Conservation (phyloP, 352 stramenopile genomes). For the Phytophthora rubi region DNA sequence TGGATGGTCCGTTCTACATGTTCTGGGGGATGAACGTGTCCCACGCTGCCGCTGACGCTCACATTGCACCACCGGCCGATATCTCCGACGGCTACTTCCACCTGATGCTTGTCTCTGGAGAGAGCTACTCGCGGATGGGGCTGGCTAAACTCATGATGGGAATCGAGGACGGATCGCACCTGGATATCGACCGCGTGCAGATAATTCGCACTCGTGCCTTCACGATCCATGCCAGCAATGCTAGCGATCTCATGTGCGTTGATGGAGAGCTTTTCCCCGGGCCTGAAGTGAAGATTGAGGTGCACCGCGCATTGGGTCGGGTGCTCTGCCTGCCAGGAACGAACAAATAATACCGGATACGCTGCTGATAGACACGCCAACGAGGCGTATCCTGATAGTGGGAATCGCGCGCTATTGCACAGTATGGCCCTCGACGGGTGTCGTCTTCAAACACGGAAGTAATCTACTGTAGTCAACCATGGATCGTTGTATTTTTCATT, state of each 20-base stretch:
- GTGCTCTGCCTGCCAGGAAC: constrained; percentile 41
- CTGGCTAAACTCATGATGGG: constrained; percentile 56
- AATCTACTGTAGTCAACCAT: not conserved
- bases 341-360: constrained; percentile 8
- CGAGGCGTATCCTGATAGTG: constrained; percentile 7
- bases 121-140: constrained; percentile 44
- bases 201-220: constrained; percentile 73
- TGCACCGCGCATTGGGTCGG: constrained; percentile 54
- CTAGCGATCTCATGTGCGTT: constrained; percentile 58
- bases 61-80: constrained; percentile 51
- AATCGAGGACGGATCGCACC: constrained; percentile 59
- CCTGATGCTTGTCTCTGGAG: constrained; percentile 55
- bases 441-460: not conserved
- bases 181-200: constrained; percentile 46
- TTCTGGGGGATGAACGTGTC: constrained; percentile 72
- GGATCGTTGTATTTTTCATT: not conserved
- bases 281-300: constrained; percentile 50
- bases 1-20: constrained; percentile 60
- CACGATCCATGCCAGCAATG: constrained; percentile 39
- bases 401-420: not conserved
- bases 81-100: constrained; percentile 71
- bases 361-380: constrained; percentile 17
- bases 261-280: constrained; percentile 69
- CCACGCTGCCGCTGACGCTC: constrained; percentile 49
- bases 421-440: not conserved